A percentile compares a stretch with the other conserved stretches of the same genome.
Evolutionary conservation across 2,329 filamentous ascomycete genomes (phyloP).

Genomic region (Colletotrichum noveboracense): DNA sequence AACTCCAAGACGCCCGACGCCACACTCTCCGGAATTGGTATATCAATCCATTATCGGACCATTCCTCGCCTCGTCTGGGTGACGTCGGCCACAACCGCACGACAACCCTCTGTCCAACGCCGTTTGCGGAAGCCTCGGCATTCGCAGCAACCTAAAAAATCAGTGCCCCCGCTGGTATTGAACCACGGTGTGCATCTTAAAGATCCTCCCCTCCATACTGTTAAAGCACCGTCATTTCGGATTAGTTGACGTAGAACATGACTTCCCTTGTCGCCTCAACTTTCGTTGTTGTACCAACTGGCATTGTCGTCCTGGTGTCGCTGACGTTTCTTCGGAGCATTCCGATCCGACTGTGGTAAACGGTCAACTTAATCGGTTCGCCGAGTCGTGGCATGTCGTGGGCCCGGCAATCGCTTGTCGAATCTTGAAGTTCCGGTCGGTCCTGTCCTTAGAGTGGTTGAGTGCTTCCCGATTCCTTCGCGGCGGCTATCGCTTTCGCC

Average conservation of each 20-base stretch:
- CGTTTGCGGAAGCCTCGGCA: not conserved
- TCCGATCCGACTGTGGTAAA: not conserved
- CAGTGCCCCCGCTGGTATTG: not conserved
- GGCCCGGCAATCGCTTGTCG: not conserved
- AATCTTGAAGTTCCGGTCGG: not conserved
- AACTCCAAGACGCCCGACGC: conserved; percentile 14
- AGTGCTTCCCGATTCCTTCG: not conserved
- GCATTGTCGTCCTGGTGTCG: not conserved
- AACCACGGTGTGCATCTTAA: not conserved
- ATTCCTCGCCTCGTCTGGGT: not conserved
- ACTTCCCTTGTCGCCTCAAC: not conserved
- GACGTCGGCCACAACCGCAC: not conserved
- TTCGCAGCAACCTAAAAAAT: not conserved
- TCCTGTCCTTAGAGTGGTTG: not conserved
- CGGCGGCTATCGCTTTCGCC: not conserved
- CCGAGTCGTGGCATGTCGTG: not conserved
- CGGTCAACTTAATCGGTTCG: not conserved
- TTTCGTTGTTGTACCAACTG: not conserved
- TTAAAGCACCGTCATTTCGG: not conserved
- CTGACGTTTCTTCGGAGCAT: not conserved
- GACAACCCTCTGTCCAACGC: not conserved
- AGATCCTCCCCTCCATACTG: not conserved
- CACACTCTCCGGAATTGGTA: conserved; percentile 1
- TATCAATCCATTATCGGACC: not conserved
- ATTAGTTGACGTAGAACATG: not conserved